These are phyloP conservation scores for Schwanniomyces polymorphus DNA, from an alignment of 805 yeast species.

Conservation along the genomic window DNA sequence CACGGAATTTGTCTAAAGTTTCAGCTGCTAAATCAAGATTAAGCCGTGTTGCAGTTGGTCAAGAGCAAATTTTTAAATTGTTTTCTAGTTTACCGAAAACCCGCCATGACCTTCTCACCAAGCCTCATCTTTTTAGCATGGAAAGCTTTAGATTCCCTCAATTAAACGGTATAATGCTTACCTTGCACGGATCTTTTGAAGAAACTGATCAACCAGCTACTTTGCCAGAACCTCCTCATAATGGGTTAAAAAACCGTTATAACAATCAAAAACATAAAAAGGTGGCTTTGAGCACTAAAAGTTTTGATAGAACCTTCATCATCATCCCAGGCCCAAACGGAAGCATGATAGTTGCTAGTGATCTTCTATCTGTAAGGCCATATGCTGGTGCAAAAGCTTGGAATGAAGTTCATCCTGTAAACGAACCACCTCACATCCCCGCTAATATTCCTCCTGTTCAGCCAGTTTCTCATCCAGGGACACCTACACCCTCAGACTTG, in stretches of 20 bases:
- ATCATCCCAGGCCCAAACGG: constrained; percentile 71
- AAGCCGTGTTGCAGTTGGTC: constrained; percentile 66
- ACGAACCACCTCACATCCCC: neutral
- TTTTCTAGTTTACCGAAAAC: constrained; percentile 77
- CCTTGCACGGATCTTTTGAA: constrained; percentile 81
- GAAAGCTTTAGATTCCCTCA: constrained; percentile 74
- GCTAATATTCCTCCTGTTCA: constrained; percentile 7
- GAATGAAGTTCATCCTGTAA: constrained; percentile 24
- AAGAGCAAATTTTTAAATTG: constrained; percentile 56
- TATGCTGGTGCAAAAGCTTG: constrained; percentile 58
- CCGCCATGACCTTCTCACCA: constrained; percentile 63
- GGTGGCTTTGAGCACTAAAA: constrained; percentile 53
- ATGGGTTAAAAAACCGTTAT: constrained; percentile 15
- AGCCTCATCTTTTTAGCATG: constrained; percentile 69
- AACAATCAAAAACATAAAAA: constrained; percentile 25
- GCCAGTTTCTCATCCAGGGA: constrained; percentile 8
- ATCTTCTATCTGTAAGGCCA: constrained; percentile 68
- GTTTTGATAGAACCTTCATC: constrained; percentile 86
- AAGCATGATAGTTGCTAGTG: constrained; percentile 82
- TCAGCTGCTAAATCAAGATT: constrained; percentile 54
- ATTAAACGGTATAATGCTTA: constrained; percentile 73
- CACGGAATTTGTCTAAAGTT: constrained; percentile 74
- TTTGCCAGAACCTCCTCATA: constrained; percentile 9
- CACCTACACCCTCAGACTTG: constrained; percentile 34
- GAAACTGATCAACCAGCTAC: constrained; percentile 62